Percentiles rank a stretch among this genome's conserved stretches.
These are phyloP conservation scores for Trichoderma gracile DNA, from an alignment of 2,329 filamentous ascomycete genomes.

Conservation along the genomic window DNA sequence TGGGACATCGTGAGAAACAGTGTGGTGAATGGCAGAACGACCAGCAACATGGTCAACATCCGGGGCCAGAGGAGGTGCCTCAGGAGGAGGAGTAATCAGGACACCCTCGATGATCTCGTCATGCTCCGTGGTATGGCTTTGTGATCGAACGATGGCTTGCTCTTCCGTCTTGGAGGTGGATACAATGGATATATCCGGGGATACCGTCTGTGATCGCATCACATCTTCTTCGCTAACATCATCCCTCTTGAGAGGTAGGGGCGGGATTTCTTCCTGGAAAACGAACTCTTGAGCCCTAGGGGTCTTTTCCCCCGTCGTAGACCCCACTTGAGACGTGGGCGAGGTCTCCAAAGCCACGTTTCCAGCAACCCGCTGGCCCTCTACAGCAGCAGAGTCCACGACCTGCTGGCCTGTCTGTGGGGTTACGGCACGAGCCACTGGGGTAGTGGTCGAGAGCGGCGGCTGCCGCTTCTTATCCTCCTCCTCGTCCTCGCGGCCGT, in stretches of 20 bases:
- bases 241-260: neutral
- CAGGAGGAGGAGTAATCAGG: constrained; percentile 12
- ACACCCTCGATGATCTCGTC: neutral
- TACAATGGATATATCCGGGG: constrained; percentile 24
- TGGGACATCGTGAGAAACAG: neutral
- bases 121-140: neutral
- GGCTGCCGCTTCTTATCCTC: constrained; percentile 22
- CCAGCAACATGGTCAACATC: neutral
- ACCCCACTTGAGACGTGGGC: neutral
- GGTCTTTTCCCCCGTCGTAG: constrained; percentile 10
- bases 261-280: constrained; percentile 13
- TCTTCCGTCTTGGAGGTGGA: constrained; percentile 19
- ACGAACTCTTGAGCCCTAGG: neutral
- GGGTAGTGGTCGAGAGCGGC: neutral
- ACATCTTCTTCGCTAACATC: constrained; percentile 10
- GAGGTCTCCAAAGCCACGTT: constrained; percentile 8
- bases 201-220: constrained; percentile 20
- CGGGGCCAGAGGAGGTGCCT: neutral
- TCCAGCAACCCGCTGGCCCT: neutral
- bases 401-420: neutral
- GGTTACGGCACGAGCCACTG: neutral
- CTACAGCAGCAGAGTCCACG: neutral
- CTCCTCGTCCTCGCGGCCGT: constrained; percentile 25
- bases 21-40: neutral
- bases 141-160: neutral